Conservation (phyloP, 306 rosid genomes). For the Castanea mollissima region DNA sequence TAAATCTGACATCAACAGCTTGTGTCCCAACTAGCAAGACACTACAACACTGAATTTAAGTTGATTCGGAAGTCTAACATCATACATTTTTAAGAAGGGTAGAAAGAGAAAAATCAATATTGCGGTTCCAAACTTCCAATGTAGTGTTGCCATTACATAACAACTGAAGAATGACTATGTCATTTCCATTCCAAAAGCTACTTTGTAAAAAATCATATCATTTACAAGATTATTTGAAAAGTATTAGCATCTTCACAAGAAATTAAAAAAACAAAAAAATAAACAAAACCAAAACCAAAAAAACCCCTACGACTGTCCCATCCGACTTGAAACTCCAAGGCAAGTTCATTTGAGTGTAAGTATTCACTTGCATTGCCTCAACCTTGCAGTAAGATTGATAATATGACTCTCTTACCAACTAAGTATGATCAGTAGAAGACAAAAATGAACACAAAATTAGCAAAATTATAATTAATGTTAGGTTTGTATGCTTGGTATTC, state of each 20-base stretch:
- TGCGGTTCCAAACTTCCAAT: not conserved
- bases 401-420: too few relatives aligned
- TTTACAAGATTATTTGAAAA: not conserved
- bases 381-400: too few relatives aligned
- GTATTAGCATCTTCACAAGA: not conserved
- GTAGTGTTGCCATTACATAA: not conserved
- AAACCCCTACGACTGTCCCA: not conserved
- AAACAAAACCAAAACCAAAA: not conserved
- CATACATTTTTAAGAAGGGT: not conserved
- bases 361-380: not conserved
- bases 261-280: not conserved
- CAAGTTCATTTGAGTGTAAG: not conserved
- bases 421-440: too few relatives aligned
- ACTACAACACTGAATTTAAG: slow-evolving; percentile 4
- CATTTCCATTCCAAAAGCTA: not conserved
- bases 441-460: too few relatives aligned
- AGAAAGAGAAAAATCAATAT: not conserved
- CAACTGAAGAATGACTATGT: not conserved
- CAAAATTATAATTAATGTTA: too few relatives aligned
- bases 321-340: not conserved
- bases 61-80: not conserved
- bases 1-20: not conserved
- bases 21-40: slow-evolving; percentile 9
- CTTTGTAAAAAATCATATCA: not conserved
- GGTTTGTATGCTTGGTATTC: too few relatives aligned